Evolutionary conservation across 345 rosid species (phyloP).

Genomic region (Hypericum perforatum): DNA sequence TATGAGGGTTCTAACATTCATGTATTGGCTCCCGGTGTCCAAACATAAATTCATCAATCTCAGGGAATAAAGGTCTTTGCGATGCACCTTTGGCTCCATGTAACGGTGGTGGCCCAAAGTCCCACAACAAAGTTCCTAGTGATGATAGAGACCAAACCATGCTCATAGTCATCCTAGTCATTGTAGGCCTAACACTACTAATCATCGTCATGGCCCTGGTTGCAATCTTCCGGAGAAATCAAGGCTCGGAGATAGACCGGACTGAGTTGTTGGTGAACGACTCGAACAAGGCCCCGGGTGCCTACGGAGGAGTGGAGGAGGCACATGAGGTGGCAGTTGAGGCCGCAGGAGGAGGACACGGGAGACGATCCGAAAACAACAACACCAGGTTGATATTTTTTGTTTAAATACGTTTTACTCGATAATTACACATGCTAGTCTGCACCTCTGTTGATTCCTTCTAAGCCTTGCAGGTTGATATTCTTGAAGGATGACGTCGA

Average conservation of each 20-base stretch:
- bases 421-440: no score
- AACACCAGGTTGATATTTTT: not conserved
- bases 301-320: not conserved
- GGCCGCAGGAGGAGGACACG: not conserved
- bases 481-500: constrained; percentile 42
- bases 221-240: constrained; percentile 14
- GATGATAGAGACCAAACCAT: not conserved
- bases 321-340: not conserved
- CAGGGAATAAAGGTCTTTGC: constrained; percentile 58
- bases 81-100: constrained; percentile 46
- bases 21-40: not conserved
- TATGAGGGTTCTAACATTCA: not conserved
- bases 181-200: constrained; percentile 15
- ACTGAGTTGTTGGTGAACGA: constrained; percentile 8
- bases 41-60: constrained; percentile 1
- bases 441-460: no score
- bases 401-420: not conserved
- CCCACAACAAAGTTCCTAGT: not conserved
- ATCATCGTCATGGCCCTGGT: constrained; percentile 17
- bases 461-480: constrained; percentile 22
- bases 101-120: constrained; percentile 8
- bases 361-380: constrained; percentile 19
- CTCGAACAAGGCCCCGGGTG: constrained; percentile 13
- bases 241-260: constrained; percentile 2
- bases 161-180: constrained; percentile 19